These are phyloP conservation scores for Euphorbia peplus DNA, from an alignment of 345 rosid genomes.

Conservation along the genomic window DNA sequence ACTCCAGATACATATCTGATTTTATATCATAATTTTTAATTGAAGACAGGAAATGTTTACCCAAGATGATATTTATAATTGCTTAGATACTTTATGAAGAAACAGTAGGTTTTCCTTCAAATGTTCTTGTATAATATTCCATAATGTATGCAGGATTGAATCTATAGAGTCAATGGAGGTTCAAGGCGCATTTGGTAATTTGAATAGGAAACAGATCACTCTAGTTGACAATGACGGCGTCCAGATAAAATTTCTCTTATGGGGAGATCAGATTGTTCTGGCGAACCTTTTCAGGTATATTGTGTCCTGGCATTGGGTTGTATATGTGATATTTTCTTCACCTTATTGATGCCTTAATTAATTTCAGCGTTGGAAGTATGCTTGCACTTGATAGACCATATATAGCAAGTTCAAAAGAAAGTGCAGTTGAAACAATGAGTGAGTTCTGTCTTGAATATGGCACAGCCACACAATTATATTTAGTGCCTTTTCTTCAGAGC, in stretches of 20 bases:
- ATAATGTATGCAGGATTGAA: conserved; percentile 61
- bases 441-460: conserved; percentile 90
- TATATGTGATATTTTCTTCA: conserved; percentile 10
- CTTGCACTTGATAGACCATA: conserved; percentile 89
- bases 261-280: conserved; percentile 85
- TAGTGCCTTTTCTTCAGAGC: conserved; percentile 71
- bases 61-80: not conserved
- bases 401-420: conserved; percentile 54
- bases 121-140: not conserved
- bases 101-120: not conserved
- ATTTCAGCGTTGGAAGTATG: conserved; percentile 71
- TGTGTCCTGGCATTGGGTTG: conserved; percentile 18
- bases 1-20: not conserved
- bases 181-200: conserved; percentile 45
- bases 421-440: conserved; percentile 48
- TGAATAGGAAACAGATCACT: conserved; percentile 57
- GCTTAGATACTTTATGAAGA: not conserved
- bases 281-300: conserved; percentile 84
- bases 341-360: conserved; percentile 15
- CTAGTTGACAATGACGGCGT: conserved; percentile 71
- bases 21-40: not conserved
- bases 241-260: conserved; percentile 62
- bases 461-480: conserved; percentile 80
- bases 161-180: conserved; percentile 69
- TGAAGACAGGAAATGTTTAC: not conserved